phyloP scores from a whole-genome alignment of 2,329 filamentous ascomycete genomes.

The Aspergillus luchuensis region DNA sequence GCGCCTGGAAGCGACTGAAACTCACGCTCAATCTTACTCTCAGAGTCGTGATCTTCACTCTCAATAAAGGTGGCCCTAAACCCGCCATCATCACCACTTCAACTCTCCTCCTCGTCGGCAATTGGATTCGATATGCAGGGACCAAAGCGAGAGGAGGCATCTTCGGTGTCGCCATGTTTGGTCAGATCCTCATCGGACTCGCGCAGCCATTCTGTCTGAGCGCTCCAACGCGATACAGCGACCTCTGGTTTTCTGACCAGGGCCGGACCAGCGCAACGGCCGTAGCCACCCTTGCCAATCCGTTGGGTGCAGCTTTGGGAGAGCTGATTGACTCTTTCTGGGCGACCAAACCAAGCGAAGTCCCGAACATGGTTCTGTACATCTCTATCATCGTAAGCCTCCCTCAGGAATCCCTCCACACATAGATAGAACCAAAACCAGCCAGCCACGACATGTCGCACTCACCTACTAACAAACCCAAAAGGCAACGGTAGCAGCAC shows the following conservation, averaged over 20 bases:
- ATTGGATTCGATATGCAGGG: conserved; percentile 88
- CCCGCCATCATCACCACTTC: conserved; percentile 73
- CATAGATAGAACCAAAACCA: neutral
- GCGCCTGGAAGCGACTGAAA: neutral
- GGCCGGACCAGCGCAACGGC: conserved; percentile 88
- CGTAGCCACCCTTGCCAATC: conserved; percentile 80
- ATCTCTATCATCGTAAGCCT: conserved; percentile 74
- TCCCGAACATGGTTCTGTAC: conserved; percentile 83
- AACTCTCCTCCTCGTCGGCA: conserved; percentile 74
- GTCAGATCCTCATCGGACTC: conserved; percentile 85
- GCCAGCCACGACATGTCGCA: neutral
- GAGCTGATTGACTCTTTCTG: conserved; percentile 83
- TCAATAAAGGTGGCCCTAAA: conserved; percentile 77
- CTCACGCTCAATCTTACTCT: neutral
- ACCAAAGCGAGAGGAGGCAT: conserved; percentile 59
- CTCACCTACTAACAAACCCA: conserved; percentile 1
- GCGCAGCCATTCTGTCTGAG: conserved; percentile 90
- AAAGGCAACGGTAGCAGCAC: conserved; percentile 62
- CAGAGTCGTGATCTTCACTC: conserved; percentile 68
- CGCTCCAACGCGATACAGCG: conserved; percentile 86
- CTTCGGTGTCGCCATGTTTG: conserved; percentile 81
- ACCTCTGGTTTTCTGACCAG: conserved; percentile 86
- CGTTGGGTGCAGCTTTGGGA: conserved; percentile 83
- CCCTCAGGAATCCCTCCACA: neutral
- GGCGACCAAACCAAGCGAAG: conserved; percentile 62